Evolutionary conservation across 148 eudicot species (phyloP).

Genomic region (Diospyros kaki): DNA sequence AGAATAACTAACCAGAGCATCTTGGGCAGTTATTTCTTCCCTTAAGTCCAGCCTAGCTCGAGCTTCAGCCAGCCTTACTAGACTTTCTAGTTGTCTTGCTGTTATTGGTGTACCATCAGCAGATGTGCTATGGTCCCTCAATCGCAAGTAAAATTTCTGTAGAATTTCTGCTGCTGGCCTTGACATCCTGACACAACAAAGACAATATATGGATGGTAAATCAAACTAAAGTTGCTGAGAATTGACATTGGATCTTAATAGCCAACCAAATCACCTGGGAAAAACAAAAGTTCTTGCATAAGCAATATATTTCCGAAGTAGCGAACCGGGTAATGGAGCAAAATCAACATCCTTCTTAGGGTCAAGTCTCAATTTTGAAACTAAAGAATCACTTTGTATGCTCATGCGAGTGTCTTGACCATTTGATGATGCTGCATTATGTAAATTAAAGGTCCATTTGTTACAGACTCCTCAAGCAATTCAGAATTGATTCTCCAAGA

Average conservation of each 20-base stretch:
- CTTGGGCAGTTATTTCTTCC: slow-evolving; percentile 81
- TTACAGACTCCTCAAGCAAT: slow-evolving; percentile 7
- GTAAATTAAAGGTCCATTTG: slow-evolving; percentile 4
- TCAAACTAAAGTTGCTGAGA: slow-evolving; percentile 9
- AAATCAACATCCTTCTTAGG: slow-evolving; percentile 65
- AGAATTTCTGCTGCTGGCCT: slow-evolving; percentile 86
- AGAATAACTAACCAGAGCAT: slow-evolving; percentile 71
- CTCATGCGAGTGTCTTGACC: slow-evolving; percentile 29
- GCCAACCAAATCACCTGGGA: slow-evolving; percentile 51
- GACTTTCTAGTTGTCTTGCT: slow-evolving; percentile 94
- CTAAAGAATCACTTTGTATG: slow-evolving; percentile 43
- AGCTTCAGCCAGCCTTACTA: slow-evolving; percentile 94
- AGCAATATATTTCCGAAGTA: slow-evolving; percentile 84
- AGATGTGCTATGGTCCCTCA: slow-evolving; percentile 86
- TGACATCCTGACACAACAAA: slow-evolving; percentile 61
- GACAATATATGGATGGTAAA: background rate
- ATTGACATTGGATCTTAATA: background rate
- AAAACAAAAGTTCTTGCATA: slow-evolving; percentile 81
- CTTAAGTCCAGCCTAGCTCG: slow-evolving; percentile 90
- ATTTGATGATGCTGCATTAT: slow-evolving; percentile 44
- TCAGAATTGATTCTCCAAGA: slow-evolving; percentile 1
- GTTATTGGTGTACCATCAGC: slow-evolving; percentile 99
- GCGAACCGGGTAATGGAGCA: slow-evolving; percentile 81
- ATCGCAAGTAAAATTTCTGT: slow-evolving; percentile 75
- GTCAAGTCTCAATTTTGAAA: slow-evolving; percentile 76